Base-by-base conservation (phyloP, 1,284 basidiomycete species). In the Cryptococcus maquisensis region DNA sequence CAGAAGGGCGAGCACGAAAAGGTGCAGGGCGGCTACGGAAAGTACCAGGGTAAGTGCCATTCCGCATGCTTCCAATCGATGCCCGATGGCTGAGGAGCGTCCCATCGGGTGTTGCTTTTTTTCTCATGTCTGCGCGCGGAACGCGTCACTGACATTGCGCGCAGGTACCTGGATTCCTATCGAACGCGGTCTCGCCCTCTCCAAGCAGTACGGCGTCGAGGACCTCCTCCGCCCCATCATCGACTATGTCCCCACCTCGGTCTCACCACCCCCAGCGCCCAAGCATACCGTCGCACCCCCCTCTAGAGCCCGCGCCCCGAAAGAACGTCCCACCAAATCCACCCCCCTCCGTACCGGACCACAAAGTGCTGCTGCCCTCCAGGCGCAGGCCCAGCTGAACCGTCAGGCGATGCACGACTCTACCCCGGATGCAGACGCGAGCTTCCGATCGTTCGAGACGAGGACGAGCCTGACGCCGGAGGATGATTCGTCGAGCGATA, bases 1-100 rank as follows among this genome's bases (percentile, higher is more conserved):
- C 96, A 99, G 75, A 98, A 98, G 77, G 96, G 94, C 24, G 88
- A 92, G 64, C 96, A 99, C 75, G 96, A 98, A 78, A 99, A 99
- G 76, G 93, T 99, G 0, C 96, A 99, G 75, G 96, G 96, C 36
- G 96, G 96, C 0, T 99, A 98, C 76, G 96, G 96, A 64, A 99
- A 98, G 78, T 98, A 98, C 75, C 96, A 99, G 82, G 96, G 94
- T 94, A 59, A 60, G 84, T 73, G 18, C 28, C 28, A n/a, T 10
- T 44, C 10, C 21, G 13, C 43, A 16, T 40, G 7, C 15, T 20
- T 41, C 18, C 44, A 13, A 24, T 20, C 21, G 18, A 40, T 54
- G 24, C 28, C 40, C 40, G 23, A 10, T 15, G 40, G 40, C 15
- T 3, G 18, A 18, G 40, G 18, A 3, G 40, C 23, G 18, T 18